phyloP scores from a whole-genome alignment of 2,329 filamentous ascomycete genomes.

The Coleophoma crateriformis region DNA sequence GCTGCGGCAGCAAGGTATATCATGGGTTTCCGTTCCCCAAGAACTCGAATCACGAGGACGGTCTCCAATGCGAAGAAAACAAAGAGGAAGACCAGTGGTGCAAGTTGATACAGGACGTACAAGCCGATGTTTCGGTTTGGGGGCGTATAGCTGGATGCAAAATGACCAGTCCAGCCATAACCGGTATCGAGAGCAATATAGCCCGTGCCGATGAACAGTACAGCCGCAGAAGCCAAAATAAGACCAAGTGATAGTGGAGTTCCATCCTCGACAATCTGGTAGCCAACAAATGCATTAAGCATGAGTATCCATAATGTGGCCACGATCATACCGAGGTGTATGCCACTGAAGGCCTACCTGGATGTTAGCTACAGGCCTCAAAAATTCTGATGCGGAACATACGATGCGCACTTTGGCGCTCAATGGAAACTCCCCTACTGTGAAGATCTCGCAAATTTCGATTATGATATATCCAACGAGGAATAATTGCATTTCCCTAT shows the following conservation, averaged over 20 bases:
- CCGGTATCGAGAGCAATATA: conserved; percentile 96
- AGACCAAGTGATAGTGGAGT: conserved; percentile 78
- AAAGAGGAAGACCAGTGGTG: conserved; percentile 83
- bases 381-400: conserved; percentile 29
- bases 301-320: conserved; percentile 88
- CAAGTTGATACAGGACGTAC: conserved; percentile 90
- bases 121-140: conserved; percentile 76
- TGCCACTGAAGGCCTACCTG: conserved; percentile 73
- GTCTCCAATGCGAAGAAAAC: conserved; percentile 81
- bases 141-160: conserved; percentile 51
- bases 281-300: conserved; percentile 88
- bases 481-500: conserved; percentile 94
- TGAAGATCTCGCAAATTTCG: conserved; percentile 94
- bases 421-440: conserved; percentile 83
- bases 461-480: conserved; percentile 80
- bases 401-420: conserved; percentile 65
- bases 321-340: conserved; percentile 84
- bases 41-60: conserved; percentile 75
- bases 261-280: conserved; percentile 89
- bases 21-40: conserved; percentile 91
- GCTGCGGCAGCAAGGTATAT: conserved; percentile 71
- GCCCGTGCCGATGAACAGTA: conserved; percentile 82
- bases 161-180: conserved; percentile 77
- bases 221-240: conserved; percentile 61
- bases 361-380: conserved; percentile 4